Conservation (phyloP, 2,329 filamentous ascomycete genomes). For the Cladosporium velox region DNA sequence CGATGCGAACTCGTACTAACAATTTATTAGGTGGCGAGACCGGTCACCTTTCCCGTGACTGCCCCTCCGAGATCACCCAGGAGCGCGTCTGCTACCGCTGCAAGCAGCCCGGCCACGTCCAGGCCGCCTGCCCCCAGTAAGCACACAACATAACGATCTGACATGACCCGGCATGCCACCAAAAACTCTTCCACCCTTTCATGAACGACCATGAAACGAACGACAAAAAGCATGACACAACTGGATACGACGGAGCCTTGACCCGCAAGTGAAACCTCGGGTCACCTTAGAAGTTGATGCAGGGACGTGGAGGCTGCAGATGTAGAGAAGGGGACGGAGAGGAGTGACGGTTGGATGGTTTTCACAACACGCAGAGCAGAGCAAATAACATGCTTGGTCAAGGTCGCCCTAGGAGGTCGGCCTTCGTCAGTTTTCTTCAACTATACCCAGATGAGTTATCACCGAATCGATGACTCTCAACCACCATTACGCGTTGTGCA, state of each 20-base stretch:
- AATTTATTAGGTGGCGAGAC: slow-evolving; percentile 67
- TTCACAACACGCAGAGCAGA: background rate
- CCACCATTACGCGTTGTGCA: background rate
- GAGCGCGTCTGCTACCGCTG: slow-evolving; percentile 99
- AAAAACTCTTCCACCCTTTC: slow-evolving; percentile 22
- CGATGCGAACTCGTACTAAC: slow-evolving; percentile 30
- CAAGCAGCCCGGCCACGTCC: slow-evolving; percentile 83
- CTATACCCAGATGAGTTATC: slow-evolving; percentile 6
- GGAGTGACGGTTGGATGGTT: slow-evolving; percentile 18
- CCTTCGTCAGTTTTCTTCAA: slow-evolving; percentile 14
- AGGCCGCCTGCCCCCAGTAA: slow-evolving; percentile 89
- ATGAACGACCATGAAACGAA: slow-evolving; percentile 13
- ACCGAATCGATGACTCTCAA: slow-evolving; percentile 12
- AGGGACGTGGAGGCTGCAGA: slow-evolving; percentile 18
- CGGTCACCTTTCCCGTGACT: slow-evolving; percentile 93
- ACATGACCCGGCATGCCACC: slow-evolving; percentile 3
- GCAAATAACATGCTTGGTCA: slow-evolving; percentile 16
- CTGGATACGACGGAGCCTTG: slow-evolving; percentile 15
- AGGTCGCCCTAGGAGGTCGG: slow-evolving; percentile 15
- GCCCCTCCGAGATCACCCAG: slow-evolving; percentile 83
- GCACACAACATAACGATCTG: slow-evolving; percentile 20
- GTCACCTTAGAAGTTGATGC: slow-evolving; percentile 17
- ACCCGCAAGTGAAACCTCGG: slow-evolving; percentile 1
- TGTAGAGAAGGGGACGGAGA: slow-evolving; percentile 12
- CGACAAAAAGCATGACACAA: slow-evolving; percentile 9